Evolutionary conservation across 2,329 filamentous ascomycete species (phyloP), one percentile per base, ranked within the genome.

Genomic region (Colletotrichum noveboracense): DNA sequence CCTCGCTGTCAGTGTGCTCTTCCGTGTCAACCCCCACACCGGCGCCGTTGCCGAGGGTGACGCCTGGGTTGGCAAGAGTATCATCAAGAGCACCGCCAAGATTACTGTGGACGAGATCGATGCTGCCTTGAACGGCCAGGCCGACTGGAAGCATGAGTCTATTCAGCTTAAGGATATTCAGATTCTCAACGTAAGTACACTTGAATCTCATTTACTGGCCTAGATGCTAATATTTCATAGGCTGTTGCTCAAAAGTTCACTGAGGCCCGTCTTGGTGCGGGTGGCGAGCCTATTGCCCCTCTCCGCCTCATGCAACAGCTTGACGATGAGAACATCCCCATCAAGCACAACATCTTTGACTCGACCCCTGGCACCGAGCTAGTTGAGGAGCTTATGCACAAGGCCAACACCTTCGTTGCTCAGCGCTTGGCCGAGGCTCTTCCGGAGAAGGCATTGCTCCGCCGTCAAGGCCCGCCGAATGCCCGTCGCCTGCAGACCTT

Each of bases 241-340:
- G 91, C 92, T 79, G 92, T 98, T 78, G 92, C 96, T 7, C 94
- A 96, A 82, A 98, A 97, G 84, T 97, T 98, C 90, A 94, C 96
- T 58, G 95, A 98, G 86, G 89, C 92, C 66, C 94, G 97, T 75
- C 94, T 98, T 75, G 95, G 94, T 72, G 93, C 96, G 68, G 94
- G 94, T 43, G 92, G 92, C 58, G 92, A 94, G 78, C 92, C 94
- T 14, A 94, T 98, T 80, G 94, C 96, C 38, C 93, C 96, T 55
- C 91, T 99, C 68, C 94, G 97, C 73, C 90, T 99, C 62, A 89
- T 98, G 77, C 96, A 98, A 85, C 96, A 98, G 86, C 90, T 98
- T 55, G 97, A 99, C 80, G 97, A 99, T 80, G 97, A 99, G 89
- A 98, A 98, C 84, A 95, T 98, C 69, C 97, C 96, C 4, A 96